Conservation (phyloP, 306 rosid species). For the Cyamopsis tetragonoloba region DNA sequence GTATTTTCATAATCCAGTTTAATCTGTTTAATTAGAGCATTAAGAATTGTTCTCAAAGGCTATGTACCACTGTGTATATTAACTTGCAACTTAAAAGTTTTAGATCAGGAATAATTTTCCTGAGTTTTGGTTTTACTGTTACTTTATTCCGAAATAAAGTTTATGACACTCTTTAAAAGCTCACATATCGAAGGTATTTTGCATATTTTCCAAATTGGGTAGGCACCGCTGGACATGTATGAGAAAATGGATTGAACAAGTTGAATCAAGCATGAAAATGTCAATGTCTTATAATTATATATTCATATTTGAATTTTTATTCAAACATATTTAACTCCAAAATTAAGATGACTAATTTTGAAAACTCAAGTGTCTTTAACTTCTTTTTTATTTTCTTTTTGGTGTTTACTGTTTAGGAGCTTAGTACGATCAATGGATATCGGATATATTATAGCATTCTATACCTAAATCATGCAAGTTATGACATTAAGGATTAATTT, state of each 20-base stretch:
- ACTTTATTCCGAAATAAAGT: background rate
- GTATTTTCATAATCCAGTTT: slow-evolving; percentile 16
- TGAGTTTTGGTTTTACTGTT: background rate
- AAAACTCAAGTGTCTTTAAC: background rate
- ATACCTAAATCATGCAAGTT: background rate
- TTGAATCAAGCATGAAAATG: background rate
- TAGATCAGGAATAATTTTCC: background rate
- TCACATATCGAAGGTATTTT: background rate
- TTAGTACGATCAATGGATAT: background rate
- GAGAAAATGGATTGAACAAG: background rate
- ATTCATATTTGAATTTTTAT: too few species aligned
- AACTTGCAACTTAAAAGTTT: background rate
- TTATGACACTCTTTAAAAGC: background rate
- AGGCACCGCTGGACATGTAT: background rate
- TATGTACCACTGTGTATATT: slow-evolving; percentile 31
- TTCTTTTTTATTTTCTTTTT: too few species aligned
- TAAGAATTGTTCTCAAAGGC: background rate
- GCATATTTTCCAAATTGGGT: background rate
- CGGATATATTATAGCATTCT: background rate
- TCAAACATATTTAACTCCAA: background rate
- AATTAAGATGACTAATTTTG: background rate
- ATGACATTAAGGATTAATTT: background rate
- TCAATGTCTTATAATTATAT: too few species aligned
- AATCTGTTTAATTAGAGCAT: slow-evolving; percentile 9
- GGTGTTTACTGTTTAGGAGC: too few species aligned